Base-by-base conservation (phyloP, 2,329 filamentous ascomycete genomes). In the Bipolaris bicolor region DNA sequence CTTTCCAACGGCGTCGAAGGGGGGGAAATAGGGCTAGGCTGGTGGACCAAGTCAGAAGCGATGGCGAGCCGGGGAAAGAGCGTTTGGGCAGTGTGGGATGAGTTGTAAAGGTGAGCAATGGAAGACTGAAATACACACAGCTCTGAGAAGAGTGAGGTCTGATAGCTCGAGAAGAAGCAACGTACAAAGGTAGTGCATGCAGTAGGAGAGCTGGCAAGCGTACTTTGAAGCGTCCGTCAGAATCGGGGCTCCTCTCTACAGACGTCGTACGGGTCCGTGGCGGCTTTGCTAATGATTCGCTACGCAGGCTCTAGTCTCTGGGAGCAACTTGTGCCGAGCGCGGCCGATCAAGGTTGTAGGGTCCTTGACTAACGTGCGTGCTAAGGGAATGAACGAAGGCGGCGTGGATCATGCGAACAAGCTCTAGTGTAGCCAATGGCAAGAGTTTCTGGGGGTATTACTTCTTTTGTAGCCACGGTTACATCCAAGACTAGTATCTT, bases 281-380 rank as follows among this genome's bases (percentile, higher is more conserved):
- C 52, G 58, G 50, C 55, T 52, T 54, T 57, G 49, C 57, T 49
- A 60, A 55, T 57, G 60, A 58, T 55, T 63, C 62, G 68, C 60
- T 60, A 52, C 60, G 57, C 62, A 51, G 57, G 53, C 46, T 63
- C 63, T 67, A 69, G 64, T 65, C 62, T 60, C 57, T 29, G 64
- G 62, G 63, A 59, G 59, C 66, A 73, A 70, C 67, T 66, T 68
- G 65, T 63, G 67, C 66, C 52, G 68, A 65, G 65, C 65, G 67
- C 68, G 64, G 61, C 56, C 57, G 65, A 62, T 67, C 53, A 49
- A 58, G 57, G 55, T 57, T 63, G 54, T 69, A 62, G 62, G 63
- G 61, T 66, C 60, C 65, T 59, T 67, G 59, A 63, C 68, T 66
- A 69, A 50, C 59, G 57, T 62, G 61, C 61, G 60, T 63, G 52